Base-by-base conservation (phyloP, 1,284 basidiomycete genomes). In the Porogramme epimiltina region DNA sequence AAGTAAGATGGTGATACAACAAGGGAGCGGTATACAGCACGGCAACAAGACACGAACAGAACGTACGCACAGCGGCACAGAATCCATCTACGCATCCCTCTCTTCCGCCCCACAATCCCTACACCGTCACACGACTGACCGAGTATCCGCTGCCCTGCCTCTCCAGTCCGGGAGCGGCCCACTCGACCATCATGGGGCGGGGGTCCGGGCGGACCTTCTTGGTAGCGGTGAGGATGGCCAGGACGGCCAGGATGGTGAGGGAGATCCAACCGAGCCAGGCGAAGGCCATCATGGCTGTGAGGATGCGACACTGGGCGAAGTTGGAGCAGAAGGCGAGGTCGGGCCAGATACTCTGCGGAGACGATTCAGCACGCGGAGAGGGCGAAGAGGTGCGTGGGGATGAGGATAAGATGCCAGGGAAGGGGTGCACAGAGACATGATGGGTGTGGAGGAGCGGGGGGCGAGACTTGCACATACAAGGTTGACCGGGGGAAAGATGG, bases 281-380 rank as follows among this genome's bases (percentile, higher is more conserved):
- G 55, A 89, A 87, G 0, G 82, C 87, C 40, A 88, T 72, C 61
- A 89, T 72, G 2, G 85, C 82, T 3, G 82, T 77, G 31, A 88
- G 77, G 38, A 86, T 54, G 42, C 82, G 77, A 62, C 87, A 89
- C 0, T 81, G 65, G 51, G 73, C 64, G 62, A 75, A 81, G 50
- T 73, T 64, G 54, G 76, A 76, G 66, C 86, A 89, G 47, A 70
- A 84, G 13, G 71, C 68, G 8, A 89, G 74, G 59, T 80, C 68
- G 5, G 80, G 81, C 87, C 87, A 89, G 51, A 64, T 61, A 33
- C 62, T 58, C 71, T 73, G 51, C 5, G n/a, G 15, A 8, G 24
- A 26, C n/a, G 40, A 8, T 3, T 25, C 33, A 41, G 3, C 4
- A 37, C 19, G 19, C 18, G 33, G 18, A 40, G 23, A 9, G 25